Evolutionary conservation across 441 rosid genomes (phyloP).

Genomic region (Lepidium campestre): DNA sequence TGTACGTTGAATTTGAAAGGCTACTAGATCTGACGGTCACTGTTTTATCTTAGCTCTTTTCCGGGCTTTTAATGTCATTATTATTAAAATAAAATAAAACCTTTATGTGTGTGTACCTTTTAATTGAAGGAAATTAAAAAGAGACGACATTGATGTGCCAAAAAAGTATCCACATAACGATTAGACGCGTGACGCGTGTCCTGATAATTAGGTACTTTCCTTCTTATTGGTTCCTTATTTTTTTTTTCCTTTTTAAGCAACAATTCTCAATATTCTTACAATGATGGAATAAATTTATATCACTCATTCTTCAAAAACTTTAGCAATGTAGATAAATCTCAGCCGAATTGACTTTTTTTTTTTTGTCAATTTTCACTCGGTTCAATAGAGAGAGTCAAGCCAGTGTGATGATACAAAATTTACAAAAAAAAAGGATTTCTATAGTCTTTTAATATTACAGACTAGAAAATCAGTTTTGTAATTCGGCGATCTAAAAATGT

Average conservation of each 20-base stretch:
- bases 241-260: neutral
- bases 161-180: slow-evolving; percentile 9
- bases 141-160: neutral
- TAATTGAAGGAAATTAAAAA: slow-evolving; percentile 13
- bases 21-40: slow-evolving; percentile 28
- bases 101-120: slow-evolving; percentile 13
- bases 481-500: too few relatives aligned
- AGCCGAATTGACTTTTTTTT: too few relatives aligned
- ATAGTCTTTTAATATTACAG: too few relatives aligned
- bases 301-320: neutral
- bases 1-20: slow-evolving; percentile 34
- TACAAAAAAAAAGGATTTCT: too few relatives aligned
- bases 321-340: too few relatives aligned
- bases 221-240: neutral
- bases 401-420: too few relatives aligned
- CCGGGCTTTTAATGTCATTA: neutral
- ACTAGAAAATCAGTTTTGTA: too few relatives aligned
- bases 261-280: neutral
- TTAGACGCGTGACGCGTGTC: slow-evolving; percentile 13
- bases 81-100: neutral
- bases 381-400: too few relatives aligned
- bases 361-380: too few relatives aligned
- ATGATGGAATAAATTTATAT: neutral
- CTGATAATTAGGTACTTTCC: neutral
- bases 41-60: neutral